These are phyloP conservation scores for Fagus crenata DNA, from an alignment of 306 rosid genomes.

Conservation along the genomic window DNA sequence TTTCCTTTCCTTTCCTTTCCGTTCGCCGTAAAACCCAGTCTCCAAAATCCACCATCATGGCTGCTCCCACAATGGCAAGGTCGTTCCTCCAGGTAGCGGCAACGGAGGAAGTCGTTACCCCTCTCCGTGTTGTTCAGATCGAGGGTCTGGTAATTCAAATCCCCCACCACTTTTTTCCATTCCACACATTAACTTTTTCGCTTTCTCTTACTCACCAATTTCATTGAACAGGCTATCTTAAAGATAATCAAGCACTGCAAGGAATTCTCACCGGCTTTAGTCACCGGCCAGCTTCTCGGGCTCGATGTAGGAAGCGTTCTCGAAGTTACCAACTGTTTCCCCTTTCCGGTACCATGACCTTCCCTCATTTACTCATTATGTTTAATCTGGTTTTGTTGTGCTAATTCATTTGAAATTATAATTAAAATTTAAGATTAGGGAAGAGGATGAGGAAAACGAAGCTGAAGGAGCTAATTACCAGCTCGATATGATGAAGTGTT, in stretches of 20 bases:
- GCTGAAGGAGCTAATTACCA: conserved; percentile 99
- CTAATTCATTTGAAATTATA: not conserved
- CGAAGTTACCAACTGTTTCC: conserved; percentile 97
- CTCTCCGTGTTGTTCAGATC: conserved; percentile 91
- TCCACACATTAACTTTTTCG: too few species aligned
- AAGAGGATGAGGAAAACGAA: conserved; percentile 96
- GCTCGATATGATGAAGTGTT: conserved; percentile 99
- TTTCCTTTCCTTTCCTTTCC: not conserved
- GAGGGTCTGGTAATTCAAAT: conserved; percentile 72
- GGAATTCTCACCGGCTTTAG: conserved; percentile 89
- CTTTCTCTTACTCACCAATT: not conserved
- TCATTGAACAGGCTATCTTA: conserved; percentile 59
- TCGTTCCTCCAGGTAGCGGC: conserved; percentile 90
- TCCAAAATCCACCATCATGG: not conserved
- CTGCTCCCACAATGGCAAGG: conserved; percentile 39
- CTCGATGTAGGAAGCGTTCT: conserved; percentile 97
- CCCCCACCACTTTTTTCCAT: too few species aligned
- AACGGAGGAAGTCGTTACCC: conserved; percentile 82
- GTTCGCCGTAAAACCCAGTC: not conserved
- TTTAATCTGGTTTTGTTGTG: not conserved
- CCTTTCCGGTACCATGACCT: conserved; percentile 66
- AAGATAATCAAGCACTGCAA: conserved; percentile 98
- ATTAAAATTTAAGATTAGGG: conserved; percentile 57
- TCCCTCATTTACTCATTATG: too few species aligned
- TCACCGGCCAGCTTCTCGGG: conserved; percentile 97